Evolutionary conservation across 805 yeast species (phyloP).

Genomic region (Lipomyces kockii): DNA sequence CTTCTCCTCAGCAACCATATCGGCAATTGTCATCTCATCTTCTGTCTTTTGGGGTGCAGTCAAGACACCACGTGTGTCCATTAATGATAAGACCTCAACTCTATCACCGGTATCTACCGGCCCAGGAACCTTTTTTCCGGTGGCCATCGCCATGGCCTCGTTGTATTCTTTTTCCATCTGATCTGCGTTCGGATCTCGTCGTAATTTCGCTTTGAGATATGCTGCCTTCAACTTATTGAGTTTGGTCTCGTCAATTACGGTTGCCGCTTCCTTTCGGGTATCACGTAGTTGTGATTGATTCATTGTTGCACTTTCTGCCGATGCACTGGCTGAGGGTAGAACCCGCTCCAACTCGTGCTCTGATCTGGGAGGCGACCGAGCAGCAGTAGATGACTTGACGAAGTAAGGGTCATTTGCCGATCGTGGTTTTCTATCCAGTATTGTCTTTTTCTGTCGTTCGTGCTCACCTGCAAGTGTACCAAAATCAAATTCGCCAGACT

Average conservation of each 20-base stretch:
- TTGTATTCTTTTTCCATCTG: conserved; percentile 42
- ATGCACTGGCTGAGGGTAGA: neutral
- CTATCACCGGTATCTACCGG: conserved; percentile 4
- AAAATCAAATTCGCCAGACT: conserved; percentile 42
- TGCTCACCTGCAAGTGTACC: conserved; percentile 20
- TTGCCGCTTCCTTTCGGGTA: neutral
- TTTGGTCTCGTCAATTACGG: conserved; percentile 25
- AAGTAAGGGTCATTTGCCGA: conserved; percentile 24
- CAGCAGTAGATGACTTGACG: conserved; percentile 8
- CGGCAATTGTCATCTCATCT: conserved; percentile 48
- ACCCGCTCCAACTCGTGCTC: neutral
- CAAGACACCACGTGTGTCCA: conserved; percentile 30
- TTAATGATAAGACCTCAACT: conserved; percentile 30
- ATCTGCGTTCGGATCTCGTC: conserved; percentile 38
- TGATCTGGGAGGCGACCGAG: neutral
- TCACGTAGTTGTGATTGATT: neutral
- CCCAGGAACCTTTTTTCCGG: neutral
- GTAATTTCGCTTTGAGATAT: conserved; percentile 46
- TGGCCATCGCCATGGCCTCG: conserved; percentile 10
- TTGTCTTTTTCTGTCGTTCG: conserved; percentile 6
- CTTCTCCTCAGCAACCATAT: conserved; percentile 47
- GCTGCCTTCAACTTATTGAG: conserved; percentile 47
- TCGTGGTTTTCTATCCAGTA: conserved; percentile 22
- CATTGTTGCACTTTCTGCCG: neutral
- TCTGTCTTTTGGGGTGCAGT: conserved; percentile 34